These are phyloP conservation scores for Fusarium temperatum DNA, from an alignment of 2,329 filamentous ascomycete genomes.

Conservation along the genomic window DNA sequence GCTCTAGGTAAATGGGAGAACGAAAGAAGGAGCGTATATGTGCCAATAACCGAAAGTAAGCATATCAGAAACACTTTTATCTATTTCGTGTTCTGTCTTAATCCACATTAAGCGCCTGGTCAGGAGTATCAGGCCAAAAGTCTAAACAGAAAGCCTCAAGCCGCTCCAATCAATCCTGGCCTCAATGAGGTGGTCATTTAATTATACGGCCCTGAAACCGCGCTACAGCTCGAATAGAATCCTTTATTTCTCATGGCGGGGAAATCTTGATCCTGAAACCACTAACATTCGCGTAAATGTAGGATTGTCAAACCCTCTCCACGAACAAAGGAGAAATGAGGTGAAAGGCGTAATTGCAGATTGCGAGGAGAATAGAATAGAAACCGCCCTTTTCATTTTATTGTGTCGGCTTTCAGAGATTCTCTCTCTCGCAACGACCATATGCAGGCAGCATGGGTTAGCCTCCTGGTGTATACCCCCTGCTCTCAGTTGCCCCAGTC, in stretches of 20 bases:
- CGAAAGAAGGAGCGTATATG: background rate
- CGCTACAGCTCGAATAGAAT: background rate
- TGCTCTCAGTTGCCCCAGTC: background rate
- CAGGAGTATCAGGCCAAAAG: background rate
- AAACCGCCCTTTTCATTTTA: fast-evolving
- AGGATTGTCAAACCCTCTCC: background rate
- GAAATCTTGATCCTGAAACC: background rate
- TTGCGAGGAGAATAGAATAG: background rate
- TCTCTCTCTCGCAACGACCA: background rate
- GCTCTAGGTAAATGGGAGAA: background rate
- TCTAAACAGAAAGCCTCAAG: background rate
- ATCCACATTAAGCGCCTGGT: background rate
- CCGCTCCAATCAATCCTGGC: background rate
- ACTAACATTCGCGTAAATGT: background rate
- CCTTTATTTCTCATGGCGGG: background rate
- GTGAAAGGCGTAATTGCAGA: background rate
- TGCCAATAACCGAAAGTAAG: background rate
- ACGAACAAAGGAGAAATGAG: background rate
- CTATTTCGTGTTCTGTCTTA: fast-evolving
- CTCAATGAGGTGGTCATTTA: background rate
- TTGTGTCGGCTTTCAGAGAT: background rate
- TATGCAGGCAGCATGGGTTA: background rate
- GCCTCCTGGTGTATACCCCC: background rate
- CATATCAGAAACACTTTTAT: background rate
- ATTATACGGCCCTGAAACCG: background rate